phyloP scores from a whole-genome alignment of 2,329 filamentous ascomycete species.

The Ramularia endophylla region DNA sequence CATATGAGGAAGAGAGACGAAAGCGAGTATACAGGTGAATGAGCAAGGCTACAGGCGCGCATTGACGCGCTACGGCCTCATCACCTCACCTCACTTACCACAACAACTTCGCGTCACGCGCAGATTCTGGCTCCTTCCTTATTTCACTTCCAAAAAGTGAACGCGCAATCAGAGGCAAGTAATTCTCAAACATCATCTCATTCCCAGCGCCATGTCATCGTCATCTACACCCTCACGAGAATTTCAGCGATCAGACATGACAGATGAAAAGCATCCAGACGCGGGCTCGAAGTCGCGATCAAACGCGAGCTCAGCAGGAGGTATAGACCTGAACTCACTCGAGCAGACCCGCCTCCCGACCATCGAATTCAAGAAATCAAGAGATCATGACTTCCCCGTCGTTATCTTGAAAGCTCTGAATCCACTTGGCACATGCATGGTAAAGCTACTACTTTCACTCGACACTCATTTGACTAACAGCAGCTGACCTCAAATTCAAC shows the following conservation, averaged over 20 bases:
- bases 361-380: constrained; percentile 11
- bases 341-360: constrained; percentile 7
- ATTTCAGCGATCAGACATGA: constrained; percentile 1
- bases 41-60: no score
- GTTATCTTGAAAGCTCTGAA: constrained; percentile 10
- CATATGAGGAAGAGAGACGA: no score
- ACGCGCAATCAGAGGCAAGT: background rate
- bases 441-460: background rate
- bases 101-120: background rate
- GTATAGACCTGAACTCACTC: constrained; percentile 17
- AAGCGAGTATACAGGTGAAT: no score
- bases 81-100: background rate
- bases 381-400: constrained; percentile 14
- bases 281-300: background rate
- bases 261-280: background rate
- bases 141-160: no score
- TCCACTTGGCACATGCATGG: constrained; percentile 11
- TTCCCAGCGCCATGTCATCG: background rate
- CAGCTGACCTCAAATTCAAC: background rate
- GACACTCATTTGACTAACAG: background rate
- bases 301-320: constrained; percentile 4
- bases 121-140: no score
- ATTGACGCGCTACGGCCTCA: background rate
- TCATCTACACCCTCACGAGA: background rate
- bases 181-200: background rate